Evolutionary conservation across 345 rosid species (phyloP), one percentile per base, ranked within the genome.

Genomic region (Aquilaria sinensis): DNA sequence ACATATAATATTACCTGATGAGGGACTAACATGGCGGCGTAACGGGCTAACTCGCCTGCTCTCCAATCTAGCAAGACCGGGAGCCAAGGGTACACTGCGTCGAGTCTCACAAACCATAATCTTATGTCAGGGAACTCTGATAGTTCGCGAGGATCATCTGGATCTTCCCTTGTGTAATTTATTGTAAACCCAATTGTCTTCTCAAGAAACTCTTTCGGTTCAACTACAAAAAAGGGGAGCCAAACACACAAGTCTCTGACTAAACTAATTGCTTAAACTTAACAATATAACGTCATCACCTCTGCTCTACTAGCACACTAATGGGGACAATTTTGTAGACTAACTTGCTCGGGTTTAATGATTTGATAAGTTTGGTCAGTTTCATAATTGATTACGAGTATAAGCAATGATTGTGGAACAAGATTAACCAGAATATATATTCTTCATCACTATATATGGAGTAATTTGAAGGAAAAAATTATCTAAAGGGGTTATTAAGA

Each of bases 41-140:
- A 93, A 11, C 97, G 87, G 63, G 98, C 96, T 47, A 93, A 84
- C 67, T 93, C 94, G 2, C 98, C 98, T 0, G 90, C 96, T 75
- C 96, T 75, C 96, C 94, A 89, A 68, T 89, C 96, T 51, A 90
- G 65, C 62, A 93, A 68, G 9, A 87, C 84, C 34, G 94, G 98
- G 29, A 93, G 72, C 97, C 96, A 93, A 0, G 97, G 97, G 74
- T 86, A 90, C 47, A 68, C 57, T 12, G 90, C 85, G 69, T 90
- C 98, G 0, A 93, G 92, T 65, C 96, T 83, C 67, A 93, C 80
- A 75, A 93, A 89, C 98, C 96, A 93, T 6, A 89, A 76, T 67
- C 98, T 85, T 67, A 87, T 71, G 37, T 92, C 98, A 0, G 96
- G 96, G 46, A 73, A 81, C 62, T 92, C 98, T 43, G 96, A 89